Base-by-base conservation (phyloP, 768 basidiomycete species). In the Psilocybe subaeruginosa region DNA sequence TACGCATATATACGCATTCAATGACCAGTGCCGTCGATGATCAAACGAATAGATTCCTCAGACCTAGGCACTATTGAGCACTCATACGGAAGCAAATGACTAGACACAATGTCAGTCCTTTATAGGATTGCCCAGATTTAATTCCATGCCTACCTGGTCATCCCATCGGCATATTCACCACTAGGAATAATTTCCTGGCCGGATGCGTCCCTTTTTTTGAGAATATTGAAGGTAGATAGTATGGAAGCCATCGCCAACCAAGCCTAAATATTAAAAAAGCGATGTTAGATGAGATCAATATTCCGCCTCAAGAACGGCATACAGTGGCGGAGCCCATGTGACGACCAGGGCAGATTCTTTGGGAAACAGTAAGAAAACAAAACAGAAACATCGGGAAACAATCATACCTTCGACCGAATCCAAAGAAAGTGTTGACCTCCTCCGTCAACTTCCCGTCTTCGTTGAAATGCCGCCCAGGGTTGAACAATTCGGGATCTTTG, bases 401-500 rank as follows among this genome's bases (percentile, higher is more conserved):
- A 8, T 9, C 65, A n/a, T 47, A 70, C 73, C 73, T 66, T 39
- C 71, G 67, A 9, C 71, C 73, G 51, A 72, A 74, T 2, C 73
- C 73, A 62, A 71, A 74, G 1, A 66, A 69, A 41, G 11, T 41
- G 37, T 41, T 53, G 43, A 60, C 54, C 49, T 71, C 62, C 41
- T 68, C 66, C 51, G 61, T 35, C 33, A 69, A 49, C 41, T 58
- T 61, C 52, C 70, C 62, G 60, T 68, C 59, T 30, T 56, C 51
- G 16, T 63, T 62, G 33, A 76, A 58, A 56, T 73, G 77, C 14
- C 78, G 72, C 31, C 77, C 76, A 1, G 78, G 78, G 27, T 69
- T 63, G 63, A 80, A 79, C 12, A 43, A 48, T 16, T 73, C 66
- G 9, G 79, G 77, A 17, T 78, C 66, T 4, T 70, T 66, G 55